Evolutionary conservation across 495 filamentous ascomycete genomes (phyloP).

Genomic region (Pyrenopolyporus hunteri): DNA sequence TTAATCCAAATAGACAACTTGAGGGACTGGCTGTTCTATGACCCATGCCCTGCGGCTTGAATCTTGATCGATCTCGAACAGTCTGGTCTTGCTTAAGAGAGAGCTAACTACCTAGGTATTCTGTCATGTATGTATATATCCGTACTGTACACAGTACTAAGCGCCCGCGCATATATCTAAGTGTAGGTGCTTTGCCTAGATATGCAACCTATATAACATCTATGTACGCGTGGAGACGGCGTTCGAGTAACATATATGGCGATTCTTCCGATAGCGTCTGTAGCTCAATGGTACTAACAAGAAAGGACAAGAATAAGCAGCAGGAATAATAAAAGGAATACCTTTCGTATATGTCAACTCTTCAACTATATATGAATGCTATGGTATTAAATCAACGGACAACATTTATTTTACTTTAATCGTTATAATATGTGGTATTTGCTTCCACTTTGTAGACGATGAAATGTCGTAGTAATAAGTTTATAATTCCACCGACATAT

Average conservation of each 20-base stretch:
- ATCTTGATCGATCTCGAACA: conserved; percentile 38
- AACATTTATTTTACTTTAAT: too few species aligned
- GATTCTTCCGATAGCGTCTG: too few species aligned
- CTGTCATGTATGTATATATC: not conserved
- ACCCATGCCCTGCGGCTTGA: conserved; percentile 27
- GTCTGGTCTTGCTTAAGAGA: not conserved
- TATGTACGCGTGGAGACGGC: too few species aligned
- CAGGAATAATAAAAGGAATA: too few species aligned
- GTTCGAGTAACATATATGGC: too few species aligned
- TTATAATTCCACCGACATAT: conserved; percentile 19
- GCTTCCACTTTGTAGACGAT: too few species aligned
- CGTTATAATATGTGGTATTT: too few species aligned
- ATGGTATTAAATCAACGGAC: not conserved
- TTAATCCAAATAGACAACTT: conserved; percentile 3
- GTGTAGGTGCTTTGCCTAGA: too few species aligned
- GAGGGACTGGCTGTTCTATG: not conserved
- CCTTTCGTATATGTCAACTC: not conserved
- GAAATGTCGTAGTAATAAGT: conserved; percentile 7
- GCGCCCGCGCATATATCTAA: too few species aligned
- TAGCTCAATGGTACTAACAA: too few species aligned
- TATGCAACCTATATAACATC: too few species aligned
- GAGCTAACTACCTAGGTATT: not conserved
- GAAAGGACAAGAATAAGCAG: too few species aligned
- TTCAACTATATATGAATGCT: conserved; percentile 5
- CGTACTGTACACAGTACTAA: not conserved